Evolutionary conservation across 225 moss, liverwort and hornwort species (phyloP).

Genomic region (Lunularia cruciata): DNA sequence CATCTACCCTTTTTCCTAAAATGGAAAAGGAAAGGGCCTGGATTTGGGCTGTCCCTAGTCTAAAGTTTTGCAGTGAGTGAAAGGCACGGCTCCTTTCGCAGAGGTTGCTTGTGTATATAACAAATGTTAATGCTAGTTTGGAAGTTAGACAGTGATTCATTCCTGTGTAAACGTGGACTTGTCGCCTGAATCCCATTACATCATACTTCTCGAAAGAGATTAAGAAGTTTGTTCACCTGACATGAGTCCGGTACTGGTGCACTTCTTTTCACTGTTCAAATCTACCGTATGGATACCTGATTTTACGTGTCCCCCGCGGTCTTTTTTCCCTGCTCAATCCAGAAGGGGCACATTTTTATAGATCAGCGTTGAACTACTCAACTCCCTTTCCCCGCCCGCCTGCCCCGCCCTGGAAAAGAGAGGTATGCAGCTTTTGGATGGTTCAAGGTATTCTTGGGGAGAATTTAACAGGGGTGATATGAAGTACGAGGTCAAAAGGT

Average conservation of each 20-base stretch:
- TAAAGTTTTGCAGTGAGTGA: slow-evolving; percentile 16
- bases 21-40: slow-evolving; percentile 2
- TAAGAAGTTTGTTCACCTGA: not conserved
- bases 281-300: not conserved
- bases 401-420: slow-evolving; percentile 8
- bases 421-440: not conserved
- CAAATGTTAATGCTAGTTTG: slow-evolving; percentile 16
- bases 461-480: not conserved
- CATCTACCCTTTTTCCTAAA: slow-evolving; percentile 9
- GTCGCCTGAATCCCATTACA: slow-evolving; percentile 10
- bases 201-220: not conserved
- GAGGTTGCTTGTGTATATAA: slow-evolving; percentile 29
- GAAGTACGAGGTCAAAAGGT: slow-evolving; percentile 1
- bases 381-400: not conserved
- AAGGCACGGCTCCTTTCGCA: slow-evolving; percentile 21
- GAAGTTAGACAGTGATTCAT: slow-evolving; percentile 17
- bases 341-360: not conserved
- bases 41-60: slow-evolving; percentile 14
- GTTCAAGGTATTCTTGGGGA: slow-evolving; percentile 8
- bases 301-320: not conserved
- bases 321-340: slow-evolving; percentile 7
- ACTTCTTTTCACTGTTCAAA: not conserved
- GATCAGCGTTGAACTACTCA: slow-evolving; percentile 1
- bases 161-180: slow-evolving; percentile 12
- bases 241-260: not conserved